These are phyloP conservation scores for Rostrohypoxylon terebratum DNA, from an alignment of 495 filamentous ascomycete genomes.

Conservation along the genomic window DNA sequence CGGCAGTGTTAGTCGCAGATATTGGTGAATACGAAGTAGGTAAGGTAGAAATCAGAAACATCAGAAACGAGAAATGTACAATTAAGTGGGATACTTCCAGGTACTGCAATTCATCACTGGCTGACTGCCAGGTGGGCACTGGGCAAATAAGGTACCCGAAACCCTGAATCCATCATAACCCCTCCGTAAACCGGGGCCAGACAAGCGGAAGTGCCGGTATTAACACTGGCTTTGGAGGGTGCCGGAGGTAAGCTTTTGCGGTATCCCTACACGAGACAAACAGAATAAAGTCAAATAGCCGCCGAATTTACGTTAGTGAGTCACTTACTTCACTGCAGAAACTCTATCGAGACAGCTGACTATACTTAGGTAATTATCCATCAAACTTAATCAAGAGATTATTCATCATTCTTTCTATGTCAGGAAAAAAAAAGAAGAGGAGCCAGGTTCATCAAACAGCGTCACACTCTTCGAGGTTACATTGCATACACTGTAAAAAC, in stretches of 20 bases:
- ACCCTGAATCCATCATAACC: conserved; percentile 4
- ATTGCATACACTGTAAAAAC: conserved; percentile 23
- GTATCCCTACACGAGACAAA: neutral
- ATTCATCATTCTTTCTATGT: neutral
- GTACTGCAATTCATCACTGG: neutral
- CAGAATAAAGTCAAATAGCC: neutral
- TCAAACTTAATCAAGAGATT: neutral
- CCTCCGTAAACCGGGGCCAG: conserved; percentile 17
- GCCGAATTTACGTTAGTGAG: neutral
- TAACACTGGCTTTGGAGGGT: neutral
- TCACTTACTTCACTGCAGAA: neutral
- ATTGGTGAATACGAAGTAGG: neutral
- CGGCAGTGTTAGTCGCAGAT: neutral
- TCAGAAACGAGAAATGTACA: neutral
- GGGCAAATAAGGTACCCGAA: neutral
- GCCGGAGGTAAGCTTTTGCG: neutral
- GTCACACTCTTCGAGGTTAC: conserved; percentile 30
- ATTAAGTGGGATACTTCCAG: conserved; percentile 1
- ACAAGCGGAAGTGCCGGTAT: conserved; percentile 13
- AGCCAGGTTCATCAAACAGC: conserved; percentile 3
- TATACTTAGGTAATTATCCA: neutral
- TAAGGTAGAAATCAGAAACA: too few species aligned
- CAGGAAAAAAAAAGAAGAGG: neutral
- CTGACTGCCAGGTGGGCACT: neutral
- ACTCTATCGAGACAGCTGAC: neutral